These are phyloP conservation scores for Cryptosporidium tyzzeri DNA, from an alignment of 169 alveolate genomes.

Conservation along the genomic window DNA sequence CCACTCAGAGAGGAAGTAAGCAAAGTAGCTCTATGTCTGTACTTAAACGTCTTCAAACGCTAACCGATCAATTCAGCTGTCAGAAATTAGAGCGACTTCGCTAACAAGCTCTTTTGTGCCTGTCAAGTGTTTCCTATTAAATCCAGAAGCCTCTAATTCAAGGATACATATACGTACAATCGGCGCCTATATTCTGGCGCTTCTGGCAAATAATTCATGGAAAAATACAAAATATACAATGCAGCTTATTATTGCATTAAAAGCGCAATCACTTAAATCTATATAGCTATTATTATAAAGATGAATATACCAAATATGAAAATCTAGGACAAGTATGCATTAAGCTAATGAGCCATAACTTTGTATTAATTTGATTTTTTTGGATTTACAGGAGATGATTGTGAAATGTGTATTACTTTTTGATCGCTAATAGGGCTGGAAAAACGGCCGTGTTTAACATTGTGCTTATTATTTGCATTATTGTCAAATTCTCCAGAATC, in stretches of 20 bases:
- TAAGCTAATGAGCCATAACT: background rate
- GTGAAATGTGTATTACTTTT: background rate
- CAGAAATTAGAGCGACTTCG: slow-evolving; percentile 5
- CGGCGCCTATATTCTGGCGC: slow-evolving; percentile 1
- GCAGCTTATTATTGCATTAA: too few species aligned
- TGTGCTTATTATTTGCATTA: background rate
- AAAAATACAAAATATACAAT: too few species aligned
- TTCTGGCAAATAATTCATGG: background rate
- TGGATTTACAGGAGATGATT: background rate
- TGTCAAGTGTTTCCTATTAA: background rate
- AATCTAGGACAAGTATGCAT: background rate
- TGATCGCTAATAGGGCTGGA: slow-evolving; percentile 2
- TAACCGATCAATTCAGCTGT: background rate
- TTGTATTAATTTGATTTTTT: background rate
- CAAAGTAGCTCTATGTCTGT: slow-evolving; percentile 7
- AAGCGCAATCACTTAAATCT: background rate
- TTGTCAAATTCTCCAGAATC: background rate
- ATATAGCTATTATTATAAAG: too few species aligned
- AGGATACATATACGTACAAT: slow-evolving; percentile 9
- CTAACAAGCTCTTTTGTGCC: slow-evolving; percentile 27
- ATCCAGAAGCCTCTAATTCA: slow-evolving; percentile 26
- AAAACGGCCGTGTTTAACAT: too few species aligned
- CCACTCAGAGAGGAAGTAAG: slow-evolving; percentile 20
- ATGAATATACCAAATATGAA: background rate
- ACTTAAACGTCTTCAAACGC: slow-evolving; percentile 29